phyloP scores from a whole-genome alignment of 257 asterid species.

The Fraxinus pennsylvanica region DNA sequence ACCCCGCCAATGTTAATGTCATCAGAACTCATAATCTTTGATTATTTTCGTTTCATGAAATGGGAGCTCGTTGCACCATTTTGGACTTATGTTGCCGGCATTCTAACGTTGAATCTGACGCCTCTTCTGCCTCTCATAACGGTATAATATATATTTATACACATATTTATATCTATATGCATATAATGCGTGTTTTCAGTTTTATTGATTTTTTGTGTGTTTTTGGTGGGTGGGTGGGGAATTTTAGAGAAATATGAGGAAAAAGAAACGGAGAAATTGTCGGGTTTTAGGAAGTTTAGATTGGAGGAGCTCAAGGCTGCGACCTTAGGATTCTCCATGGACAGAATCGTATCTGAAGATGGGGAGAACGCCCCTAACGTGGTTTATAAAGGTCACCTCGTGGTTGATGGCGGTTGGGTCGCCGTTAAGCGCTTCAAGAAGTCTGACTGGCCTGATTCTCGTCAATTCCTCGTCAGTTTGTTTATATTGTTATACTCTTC shows the following conservation, averaged over 20 bases:
- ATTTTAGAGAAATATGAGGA: constrained; percentile 36
- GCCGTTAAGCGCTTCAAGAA: constrained; percentile 52
- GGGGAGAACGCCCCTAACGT: constrained; percentile 52
- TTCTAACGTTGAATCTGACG: constrained; percentile 40
- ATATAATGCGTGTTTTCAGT: background rate
- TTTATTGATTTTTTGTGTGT: background rate
- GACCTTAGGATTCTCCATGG: constrained; percentile 44
- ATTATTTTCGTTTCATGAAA: constrained; percentile 10
- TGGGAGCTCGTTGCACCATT: constrained; percentile 56
- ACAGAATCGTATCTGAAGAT: constrained; percentile 53
- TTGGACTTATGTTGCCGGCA: constrained; percentile 42
- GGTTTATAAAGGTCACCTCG: constrained; percentile 47
- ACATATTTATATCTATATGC: background rate
- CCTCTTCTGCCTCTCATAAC: constrained; percentile 35
- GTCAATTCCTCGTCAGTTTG: constrained; percentile 42
- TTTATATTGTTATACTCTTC: background rate
- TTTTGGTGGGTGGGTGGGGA: constrained; percentile 7
- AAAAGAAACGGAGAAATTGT: constrained; percentile 30
- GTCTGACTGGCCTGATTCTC: constrained; percentile 58
- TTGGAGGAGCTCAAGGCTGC: constrained; percentile 47
- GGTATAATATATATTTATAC: constrained; percentile 21
- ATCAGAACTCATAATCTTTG: background rate
- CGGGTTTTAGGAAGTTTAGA: constrained; percentile 40
- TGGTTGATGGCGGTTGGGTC: constrained; percentile 37
- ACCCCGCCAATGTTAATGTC: background rate